phyloP scores from a whole-genome alignment of 768 basidiomycete genomes.

The Fistulinella prunicolor region DNA sequence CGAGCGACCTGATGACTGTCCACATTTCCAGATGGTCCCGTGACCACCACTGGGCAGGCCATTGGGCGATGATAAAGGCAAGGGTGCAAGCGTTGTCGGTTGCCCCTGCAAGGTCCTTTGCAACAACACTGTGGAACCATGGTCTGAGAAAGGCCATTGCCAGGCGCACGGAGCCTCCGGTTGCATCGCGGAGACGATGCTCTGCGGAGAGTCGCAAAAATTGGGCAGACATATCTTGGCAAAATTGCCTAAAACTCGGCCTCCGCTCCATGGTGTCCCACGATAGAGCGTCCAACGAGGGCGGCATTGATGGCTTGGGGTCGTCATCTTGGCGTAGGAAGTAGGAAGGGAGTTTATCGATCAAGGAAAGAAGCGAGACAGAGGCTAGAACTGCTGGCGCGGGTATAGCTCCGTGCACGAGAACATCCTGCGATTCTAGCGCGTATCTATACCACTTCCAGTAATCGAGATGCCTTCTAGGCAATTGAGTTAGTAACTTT shows the following conservation, averaged over 20 bases:
- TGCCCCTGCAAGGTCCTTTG: slow-evolving; percentile 38
- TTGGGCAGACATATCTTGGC: slow-evolving; percentile 61
- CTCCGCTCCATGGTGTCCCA: slow-evolving; percentile 63
- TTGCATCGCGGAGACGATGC: slow-evolving; percentile 60
- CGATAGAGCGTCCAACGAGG: slow-evolving; percentile 37
- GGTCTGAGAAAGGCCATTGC: slow-evolving; percentile 65
- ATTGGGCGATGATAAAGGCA: slow-evolving; percentile 52
- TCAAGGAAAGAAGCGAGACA: slow-evolving; percentile 60
- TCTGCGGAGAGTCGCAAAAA: slow-evolving; percentile 58
- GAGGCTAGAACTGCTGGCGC: slow-evolving; percentile 64
- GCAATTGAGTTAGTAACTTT: neutral
- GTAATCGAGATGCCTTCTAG: slow-evolving; percentile 58
- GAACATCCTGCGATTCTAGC: slow-evolving; percentile 72
- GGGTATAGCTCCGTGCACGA: slow-evolving; percentile 68
- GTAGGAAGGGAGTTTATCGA: slow-evolving; percentile 71
- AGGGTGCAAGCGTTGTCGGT: slow-evolving; percentile 40
- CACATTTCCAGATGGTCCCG: slow-evolving; percentile 61
- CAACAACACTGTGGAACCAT: slow-evolving; percentile 59
- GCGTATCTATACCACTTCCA: slow-evolving; percentile 79
- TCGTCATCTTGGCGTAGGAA: slow-evolving; percentile 43
- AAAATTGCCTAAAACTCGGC: slow-evolving; percentile 65
- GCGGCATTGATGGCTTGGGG: slow-evolving; percentile 26
- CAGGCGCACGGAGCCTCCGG: slow-evolving; percentile 63
- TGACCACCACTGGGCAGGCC: slow-evolving; percentile 70
- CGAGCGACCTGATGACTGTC: slow-evolving; percentile 55